phyloP scores from a whole-genome alignment of 306 rosid genomes.

The Ormosia emarginata region DNA sequence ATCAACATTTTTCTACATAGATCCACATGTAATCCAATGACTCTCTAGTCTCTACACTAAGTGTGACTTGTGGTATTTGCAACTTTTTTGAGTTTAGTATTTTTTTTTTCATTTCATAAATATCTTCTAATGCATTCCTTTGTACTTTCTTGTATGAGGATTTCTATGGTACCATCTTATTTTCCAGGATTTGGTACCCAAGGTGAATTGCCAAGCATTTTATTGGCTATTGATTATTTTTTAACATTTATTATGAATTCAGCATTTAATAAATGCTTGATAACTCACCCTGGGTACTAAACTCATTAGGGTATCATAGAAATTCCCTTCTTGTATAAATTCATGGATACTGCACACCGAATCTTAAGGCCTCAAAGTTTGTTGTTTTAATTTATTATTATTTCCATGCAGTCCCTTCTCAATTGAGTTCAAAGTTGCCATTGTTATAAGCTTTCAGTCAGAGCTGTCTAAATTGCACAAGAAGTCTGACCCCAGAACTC shows the following conservation, averaged over 20 bases:
- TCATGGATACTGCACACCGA: not conserved
- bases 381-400: constrained; percentile 1
- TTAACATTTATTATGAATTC: too few species aligned
- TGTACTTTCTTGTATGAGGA: not conserved
- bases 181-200: too few species aligned
- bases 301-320: too few species aligned
- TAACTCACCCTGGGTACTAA: too few species aligned
- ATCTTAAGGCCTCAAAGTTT: not conserved
- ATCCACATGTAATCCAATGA: not conserved
- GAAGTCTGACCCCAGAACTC: constrained; percentile 76
- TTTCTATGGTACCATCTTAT: too few species aligned
- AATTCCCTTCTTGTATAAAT: not conserved
- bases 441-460: constrained; percentile 72
- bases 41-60: not conserved
- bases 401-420: constrained; percentile 80
- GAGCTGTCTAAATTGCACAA: constrained; percentile 65
- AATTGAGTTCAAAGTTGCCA: constrained; percentile 71
- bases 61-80: not conserved
- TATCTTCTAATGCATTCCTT: not conserved
- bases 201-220: too few species aligned
- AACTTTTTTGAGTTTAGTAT: not conserved
- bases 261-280: too few species aligned
- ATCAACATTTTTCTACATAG: not conserved
- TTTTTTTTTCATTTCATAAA: not conserved
- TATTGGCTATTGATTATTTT: too few species aligned